phyloP scores from a whole-genome alignment of 305 asterid species.

The Vinca major region DNA sequence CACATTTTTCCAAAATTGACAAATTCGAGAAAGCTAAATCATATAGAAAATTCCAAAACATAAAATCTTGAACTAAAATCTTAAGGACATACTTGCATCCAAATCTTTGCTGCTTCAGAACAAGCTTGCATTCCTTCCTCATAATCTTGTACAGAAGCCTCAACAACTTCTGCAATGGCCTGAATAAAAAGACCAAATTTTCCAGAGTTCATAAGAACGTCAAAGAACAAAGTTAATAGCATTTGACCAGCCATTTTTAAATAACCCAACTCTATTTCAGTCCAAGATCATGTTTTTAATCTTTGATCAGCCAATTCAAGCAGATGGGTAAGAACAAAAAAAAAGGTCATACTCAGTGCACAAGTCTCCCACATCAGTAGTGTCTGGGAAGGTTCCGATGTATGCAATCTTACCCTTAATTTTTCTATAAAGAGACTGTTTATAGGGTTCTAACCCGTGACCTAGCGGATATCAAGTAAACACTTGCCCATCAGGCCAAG shows the following conservation, averaged over 20 bases:
- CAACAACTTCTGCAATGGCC: conserved; percentile 76
- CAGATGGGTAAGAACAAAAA: neutral
- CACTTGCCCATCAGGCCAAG: too few species aligned
- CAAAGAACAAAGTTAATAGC: neutral
- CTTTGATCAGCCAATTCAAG: neutral
- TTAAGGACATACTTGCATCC: conserved; percentile 49
- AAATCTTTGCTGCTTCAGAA: conserved; percentile 45
- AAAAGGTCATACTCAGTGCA: too few species aligned
- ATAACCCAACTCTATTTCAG: neutral
- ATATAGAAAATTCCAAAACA: neutral
- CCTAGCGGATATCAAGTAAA: too few species aligned
- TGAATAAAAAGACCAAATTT: conserved; percentile 16
- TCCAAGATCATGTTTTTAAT: neutral
- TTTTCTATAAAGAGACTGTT: too few species aligned
- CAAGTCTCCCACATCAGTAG: too few species aligned
- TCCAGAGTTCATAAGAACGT: neutral
- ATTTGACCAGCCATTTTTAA: neutral
- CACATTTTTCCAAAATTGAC: neutral
- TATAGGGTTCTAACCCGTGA: too few species aligned
- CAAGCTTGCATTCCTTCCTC: conserved; percentile 87
- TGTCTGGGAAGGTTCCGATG: too few species aligned
- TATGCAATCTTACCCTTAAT: too few species aligned
- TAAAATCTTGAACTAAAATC: neutral
- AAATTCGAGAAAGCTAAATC: neutral
- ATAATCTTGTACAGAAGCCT: conserved; percentile 71